Conservation (phyloP, 2,329 filamentous ascomycete genomes). For the Epichloe typhina region DNA sequence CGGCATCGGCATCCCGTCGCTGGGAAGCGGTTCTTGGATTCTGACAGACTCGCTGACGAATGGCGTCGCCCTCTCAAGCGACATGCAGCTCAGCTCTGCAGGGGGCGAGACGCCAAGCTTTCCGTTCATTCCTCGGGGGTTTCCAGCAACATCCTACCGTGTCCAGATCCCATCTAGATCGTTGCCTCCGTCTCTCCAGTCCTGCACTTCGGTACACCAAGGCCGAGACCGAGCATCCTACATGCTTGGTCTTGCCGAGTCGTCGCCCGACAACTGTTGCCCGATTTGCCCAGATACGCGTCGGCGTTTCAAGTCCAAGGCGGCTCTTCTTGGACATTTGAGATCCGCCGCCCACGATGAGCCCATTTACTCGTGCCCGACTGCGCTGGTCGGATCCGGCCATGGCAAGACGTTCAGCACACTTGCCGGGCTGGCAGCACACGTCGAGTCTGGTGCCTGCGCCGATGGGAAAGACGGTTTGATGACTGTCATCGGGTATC, state of each 20-base stretch:
- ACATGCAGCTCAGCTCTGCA: background rate
- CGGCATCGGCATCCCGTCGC: background rate
- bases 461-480: background rate
- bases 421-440: constrained; percentile 6
- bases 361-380: background rate
- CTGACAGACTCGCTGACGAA: background rate
- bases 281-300: background rate
- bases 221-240: background rate
- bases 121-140: too few species aligned
- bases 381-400: background rate
- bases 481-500: background rate
- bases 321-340: background rate
- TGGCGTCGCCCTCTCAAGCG: background rate
- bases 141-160: too few species aligned
- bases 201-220: too few species aligned
- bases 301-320: background rate
- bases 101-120: too few species aligned
- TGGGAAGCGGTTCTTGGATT: background rate
- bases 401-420: constrained; percentile 5
- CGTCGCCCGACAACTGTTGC: background rate
- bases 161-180: background rate
- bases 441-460: constrained; percentile 8
- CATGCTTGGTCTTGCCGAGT: background rate
- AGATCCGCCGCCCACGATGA: background rate
- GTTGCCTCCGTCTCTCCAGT: background rate